Evolutionary conservation across 2,329 filamentous ascomycete genomes (phyloP).

Genomic region (Basipetospora chlamydospora): DNA sequence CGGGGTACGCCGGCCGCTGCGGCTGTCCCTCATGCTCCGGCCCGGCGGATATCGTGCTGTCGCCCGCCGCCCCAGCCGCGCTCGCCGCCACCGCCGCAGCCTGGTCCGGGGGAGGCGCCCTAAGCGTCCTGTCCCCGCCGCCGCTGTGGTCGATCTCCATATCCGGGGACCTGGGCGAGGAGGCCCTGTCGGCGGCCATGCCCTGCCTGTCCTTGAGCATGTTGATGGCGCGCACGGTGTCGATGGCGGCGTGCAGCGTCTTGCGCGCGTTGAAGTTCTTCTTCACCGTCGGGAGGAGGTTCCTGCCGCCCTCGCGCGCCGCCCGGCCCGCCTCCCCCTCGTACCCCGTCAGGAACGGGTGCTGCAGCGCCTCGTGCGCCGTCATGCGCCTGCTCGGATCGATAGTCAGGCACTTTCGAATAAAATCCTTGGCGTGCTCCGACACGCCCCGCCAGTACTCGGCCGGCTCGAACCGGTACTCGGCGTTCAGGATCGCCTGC

Average conservation of each 20-base stretch:
- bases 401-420: constrained; percentile 79
- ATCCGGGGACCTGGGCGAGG: too few species aligned
- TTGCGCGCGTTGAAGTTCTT: constrained; percentile 61
- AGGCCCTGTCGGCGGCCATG: neutral
- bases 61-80: too few species aligned
- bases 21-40: constrained; percentile 30
- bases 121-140: constrained; percentile 27
- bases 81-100: constrained; percentile 9
- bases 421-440: constrained; percentile 75
- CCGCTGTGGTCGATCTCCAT: constrained; percentile 41
- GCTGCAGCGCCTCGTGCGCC: constrained; percentile 61
- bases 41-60: too few species aligned
- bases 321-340: constrained; percentile 24
- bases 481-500: constrained; percentile 93
- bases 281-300: constrained; percentile 54
- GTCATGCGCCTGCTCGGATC: constrained; percentile 82
- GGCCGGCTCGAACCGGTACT: constrained; percentile 86
- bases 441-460: constrained; percentile 97
- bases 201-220: constrained; percentile 49
- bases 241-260: constrained; percentile 55
- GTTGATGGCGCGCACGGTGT: constrained; percentile 57
- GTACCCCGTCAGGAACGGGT: constrained; percentile 47
- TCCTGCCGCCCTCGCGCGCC: constrained; percentile 36
- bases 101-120: constrained; percentile 7
- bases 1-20: too few species aligned